Evolutionary conservation across 208 protist species (phyloP).

Genomic region (Novymonas esmeraldas): DNA sequence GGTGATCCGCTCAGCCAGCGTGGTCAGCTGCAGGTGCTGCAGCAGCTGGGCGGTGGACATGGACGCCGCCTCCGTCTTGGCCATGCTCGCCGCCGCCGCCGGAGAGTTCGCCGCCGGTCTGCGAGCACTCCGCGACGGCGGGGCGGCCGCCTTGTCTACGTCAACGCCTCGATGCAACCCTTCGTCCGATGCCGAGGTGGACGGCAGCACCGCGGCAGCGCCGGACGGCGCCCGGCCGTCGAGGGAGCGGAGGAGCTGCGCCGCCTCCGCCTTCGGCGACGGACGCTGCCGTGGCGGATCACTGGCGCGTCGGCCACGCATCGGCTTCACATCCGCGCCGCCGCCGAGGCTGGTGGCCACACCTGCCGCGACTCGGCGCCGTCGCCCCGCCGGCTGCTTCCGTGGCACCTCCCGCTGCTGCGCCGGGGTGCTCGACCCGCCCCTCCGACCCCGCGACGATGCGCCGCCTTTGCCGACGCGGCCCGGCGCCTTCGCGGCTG

Average conservation of each 20-base stretch:
- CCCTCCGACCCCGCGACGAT: slow-evolving; percentile 6
- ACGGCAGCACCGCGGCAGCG: no score
- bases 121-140: neutral
- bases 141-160: no score
- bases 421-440: neutral
- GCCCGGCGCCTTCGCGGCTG: slow-evolving; percentile 1
- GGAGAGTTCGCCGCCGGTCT: neutral
- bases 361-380: neutral
- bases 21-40: slow-evolving; percentile 12
- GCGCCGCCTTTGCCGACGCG: slow-evolving; percentile 1
- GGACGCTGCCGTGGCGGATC: slow-evolving; percentile 14
- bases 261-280: slow-evolving; percentile 14
- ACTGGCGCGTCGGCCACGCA: slow-evolving; percentile 22
- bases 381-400: neutral
- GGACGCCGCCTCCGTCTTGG: neutral
- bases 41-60: slow-evolving; percentile 25
- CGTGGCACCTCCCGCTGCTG: slow-evolving; percentile 4
- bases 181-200: neutral
- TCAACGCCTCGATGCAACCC: no score
- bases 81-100: neutral
- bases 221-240: neutral
- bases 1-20: slow-evolving; percentile 22
- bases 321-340: slow-evolving; percentile 8
- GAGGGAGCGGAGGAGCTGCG: slow-evolving; percentile 12
- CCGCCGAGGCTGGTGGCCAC: neutral